phyloP scores from a whole-genome alignment of 164 flowering plant genomes.

The Buxus sempervirens region DNA sequence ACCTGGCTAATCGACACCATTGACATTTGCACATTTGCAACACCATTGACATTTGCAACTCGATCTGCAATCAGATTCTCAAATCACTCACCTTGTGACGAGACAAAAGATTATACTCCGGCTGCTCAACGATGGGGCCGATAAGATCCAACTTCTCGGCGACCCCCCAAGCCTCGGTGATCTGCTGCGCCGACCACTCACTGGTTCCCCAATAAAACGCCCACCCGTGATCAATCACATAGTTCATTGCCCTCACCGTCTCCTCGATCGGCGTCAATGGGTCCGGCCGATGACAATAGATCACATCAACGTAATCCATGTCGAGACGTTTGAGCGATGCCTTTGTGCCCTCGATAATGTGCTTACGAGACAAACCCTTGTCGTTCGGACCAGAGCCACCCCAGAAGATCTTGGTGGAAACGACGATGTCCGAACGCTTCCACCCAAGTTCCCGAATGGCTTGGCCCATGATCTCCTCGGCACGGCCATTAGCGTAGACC shows the following conservation, averaged over 20 bases:
- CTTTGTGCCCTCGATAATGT: slow-evolving; percentile 86
- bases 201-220: slow-evolving; percentile 99
- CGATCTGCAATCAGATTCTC: not conserved
- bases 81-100: slow-evolving; percentile 68
- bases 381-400: slow-evolving; percentile 94
- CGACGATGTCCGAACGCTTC: slow-evolving; percentile 85
- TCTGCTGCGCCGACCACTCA: slow-evolving; percentile 99
- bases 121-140: slow-evolving; percentile 96
- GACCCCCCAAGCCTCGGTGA: slow-evolving; percentile 92
- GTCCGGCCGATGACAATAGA: slow-evolving; percentile 93
- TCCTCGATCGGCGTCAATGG: slow-evolving; percentile 83
- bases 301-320: slow-evolving; percentile 88
- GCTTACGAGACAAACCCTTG: slow-evolving; percentile 86
- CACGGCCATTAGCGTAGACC: slow-evolving; percentile 97
- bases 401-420: slow-evolving; percentile 99
- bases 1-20: too few relatives aligned
- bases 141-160: slow-evolving; percentile 79
- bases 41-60: too few relatives aligned
- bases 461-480: slow-evolving; percentile 99
- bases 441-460: slow-evolving; percentile 96
- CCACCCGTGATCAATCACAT: slow-evolving; percentile 96
- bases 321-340: slow-evolving; percentile 83
- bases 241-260: slow-evolving; percentile 97
- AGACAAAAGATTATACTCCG: slow-evolving; percentile 84
- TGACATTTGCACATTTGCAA: too few relatives aligned